Evolutionary conservation across 306 rosid species (phyloP).

Genomic region (Dalbergia oliveri): DNA sequence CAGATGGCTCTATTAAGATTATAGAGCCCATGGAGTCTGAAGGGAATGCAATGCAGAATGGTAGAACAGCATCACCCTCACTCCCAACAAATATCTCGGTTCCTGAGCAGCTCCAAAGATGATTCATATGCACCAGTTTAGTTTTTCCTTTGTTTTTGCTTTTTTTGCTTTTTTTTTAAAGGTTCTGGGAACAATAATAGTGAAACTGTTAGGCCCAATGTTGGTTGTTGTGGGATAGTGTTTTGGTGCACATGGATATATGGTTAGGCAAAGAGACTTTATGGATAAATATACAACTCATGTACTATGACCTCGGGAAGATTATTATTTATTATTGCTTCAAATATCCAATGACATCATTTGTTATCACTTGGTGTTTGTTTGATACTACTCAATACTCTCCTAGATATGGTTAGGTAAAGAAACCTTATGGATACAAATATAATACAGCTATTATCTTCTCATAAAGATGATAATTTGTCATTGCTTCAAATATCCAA

Average conservation of each 20-base stretch:
- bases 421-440: slow-evolving; percentile 6
- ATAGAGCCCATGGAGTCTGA: slow-evolving; percentile 41
- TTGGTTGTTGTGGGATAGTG: slow-evolving; percentile 14
- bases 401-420: slow-evolving; percentile 17
- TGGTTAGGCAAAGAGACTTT: not conserved
- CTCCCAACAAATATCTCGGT: slow-evolving; percentile 54
- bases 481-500: slow-evolving; percentile 23
- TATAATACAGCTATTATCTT: slow-evolving; percentile 14
- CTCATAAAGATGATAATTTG: slow-evolving; percentile 29
- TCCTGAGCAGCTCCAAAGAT: slow-evolving; percentile 59
- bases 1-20: slow-evolving; percentile 67
- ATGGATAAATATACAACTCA: no score
- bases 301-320: no score
- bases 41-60: slow-evolving; percentile 45
- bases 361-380: no score
- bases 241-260: slow-evolving; percentile 31
- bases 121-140: slow-evolving; percentile 25
- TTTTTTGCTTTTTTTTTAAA: not conserved
- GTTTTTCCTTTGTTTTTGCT: not conserved
- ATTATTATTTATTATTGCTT: no score
- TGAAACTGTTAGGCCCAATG: slow-evolving; percentile 39
- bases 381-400: no score
- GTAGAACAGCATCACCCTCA: slow-evolving; percentile 62
- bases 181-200: slow-evolving; percentile 40
- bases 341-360: no score